Evolutionary conservation across 805 yeast genomes (phyloP), one percentile per base, ranked within the genome.

Genomic region (Sungouiozyma ichnusensis): DNA sequence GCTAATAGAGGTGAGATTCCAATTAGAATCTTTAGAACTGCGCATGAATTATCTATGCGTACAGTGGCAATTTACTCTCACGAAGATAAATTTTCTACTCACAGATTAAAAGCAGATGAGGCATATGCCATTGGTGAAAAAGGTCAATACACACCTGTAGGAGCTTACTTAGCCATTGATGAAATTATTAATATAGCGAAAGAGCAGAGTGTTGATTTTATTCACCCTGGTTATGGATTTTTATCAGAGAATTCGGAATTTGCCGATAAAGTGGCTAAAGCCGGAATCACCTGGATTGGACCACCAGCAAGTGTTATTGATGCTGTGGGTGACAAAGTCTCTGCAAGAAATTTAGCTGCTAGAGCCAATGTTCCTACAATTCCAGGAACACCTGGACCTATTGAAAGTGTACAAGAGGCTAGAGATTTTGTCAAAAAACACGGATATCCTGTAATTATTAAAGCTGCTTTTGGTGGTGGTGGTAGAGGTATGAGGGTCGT

Each of bases 401-500:
- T 92, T 60, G 88, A 80, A 44, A 57, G 73, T 20, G 80, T 80
- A 18, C 80, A 72, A 44, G 86, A 90, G 56, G 97, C 97, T 29
- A 55, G 67, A 49, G 79, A 63, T 7, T 90, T 90, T 59, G 97
- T 88, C 32, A 75, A 68, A 36, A 59, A 86, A 66, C 74, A 90
- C 64, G 98, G 98, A 27, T 88, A 64, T 68, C 98, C 98, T 7
- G 97, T 92, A 38, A 90, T 90, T 66, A 87, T 90, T 68, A 90
- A 90, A 68, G 98, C 98, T 37, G 98, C 98, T 33, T 92, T 84
- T 60, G 98, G 98, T 64, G 98, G 98, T 69, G 98, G 98, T 73
- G 98, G 98, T 61, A 80, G 97, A 69, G 98, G 98, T 76, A 92
- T 90, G 97, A 81, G 98, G 70, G 98, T 90, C 40, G 98, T 90